Evolutionary conservation across 345 rosid genomes (phyloP).

Genomic region (Eucalyptus lansdowneana): DNA sequence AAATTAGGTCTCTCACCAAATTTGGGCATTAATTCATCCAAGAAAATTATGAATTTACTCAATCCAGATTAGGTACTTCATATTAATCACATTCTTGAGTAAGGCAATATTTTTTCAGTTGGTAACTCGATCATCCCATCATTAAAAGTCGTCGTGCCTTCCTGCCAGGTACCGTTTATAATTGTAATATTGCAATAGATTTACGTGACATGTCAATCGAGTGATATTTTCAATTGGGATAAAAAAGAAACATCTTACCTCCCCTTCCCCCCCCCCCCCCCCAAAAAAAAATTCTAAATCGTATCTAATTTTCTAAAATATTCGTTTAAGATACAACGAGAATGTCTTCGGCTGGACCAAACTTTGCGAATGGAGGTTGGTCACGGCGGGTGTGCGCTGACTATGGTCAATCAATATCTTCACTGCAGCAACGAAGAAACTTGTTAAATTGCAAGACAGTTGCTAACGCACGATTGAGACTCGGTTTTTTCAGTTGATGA

Average conservation of each 20-base stretch:
- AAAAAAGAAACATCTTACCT: background rate
- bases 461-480: background rate
- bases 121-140: background rate
- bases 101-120: background rate
- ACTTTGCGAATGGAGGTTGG: background rate
- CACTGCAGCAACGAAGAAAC: background rate
- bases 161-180: background rate
- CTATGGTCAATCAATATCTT: background rate
- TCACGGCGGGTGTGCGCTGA: background rate
- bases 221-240: background rate
- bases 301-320: background rate
- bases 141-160: background rate
- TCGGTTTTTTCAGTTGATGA: background rate
- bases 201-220: background rate
- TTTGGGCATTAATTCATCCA: background rate
- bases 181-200: background rate
- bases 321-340: background rate
- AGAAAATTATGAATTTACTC: background rate
- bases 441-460: background rate
- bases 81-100: background rate
- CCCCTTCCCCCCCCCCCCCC: too few species aligned
- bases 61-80: background rate
- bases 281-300: rapidly evolving
- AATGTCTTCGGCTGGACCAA: background rate
- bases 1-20: background rate